Base-by-base conservation (phyloP, 2,329 filamentous ascomycete species). In the Fusarium zealandicum region DNA sequence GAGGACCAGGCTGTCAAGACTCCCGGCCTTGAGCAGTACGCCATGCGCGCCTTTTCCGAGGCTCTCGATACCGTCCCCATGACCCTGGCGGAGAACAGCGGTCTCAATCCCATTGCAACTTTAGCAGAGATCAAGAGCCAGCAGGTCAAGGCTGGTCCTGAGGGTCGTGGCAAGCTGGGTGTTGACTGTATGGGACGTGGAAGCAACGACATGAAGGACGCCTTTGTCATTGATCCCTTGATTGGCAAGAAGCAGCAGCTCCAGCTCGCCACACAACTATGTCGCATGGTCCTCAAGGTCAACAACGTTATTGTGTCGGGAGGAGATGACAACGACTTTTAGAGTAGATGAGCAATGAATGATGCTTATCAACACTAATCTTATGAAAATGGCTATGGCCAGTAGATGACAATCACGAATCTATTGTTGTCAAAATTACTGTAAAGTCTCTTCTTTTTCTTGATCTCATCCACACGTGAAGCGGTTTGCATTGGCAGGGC, bases 221-320 rank as follows among this genome's bases (percentile, higher is more conserved):
- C 95, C 64, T 99, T 99, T 76, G 95, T 97, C 64, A 98, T 99
- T 72, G 95, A 99, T 73, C 96, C 95, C 46, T 80, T 99, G 71
- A 99, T 99, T 73, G 95, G 95, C 68, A 99, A 99, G 85, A 90
- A 91, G 77, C 93, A 97, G 80, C 95, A 99, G 78, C 84, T 99
- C 57, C 86, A 97, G 79, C 84, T 99, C 63, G 95, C 95, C 27
- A 99, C 96, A 45, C 95, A 99, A 80, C 81, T 99, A 65, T 98
- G 95, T 81, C 88, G 95, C 65, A 98, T 99, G 93, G 93, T 97
- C 65, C 83, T 97, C 67, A 97, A 96, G 86, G 87, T 93, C 73
- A 96, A 97, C 82, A 96, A 96, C 74, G 93, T 97, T 63, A 96
- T 97, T 75, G 88, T 97, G 68, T 86, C 92, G 54, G 93, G 93